A percentile compares a stretch with the other conserved stretches of the same genome.
These are phyloP conservation scores for Amylostereum areolatum DNA, from an alignment of 1,284 basidiomycete species.

Conservation along the genomic window DNA sequence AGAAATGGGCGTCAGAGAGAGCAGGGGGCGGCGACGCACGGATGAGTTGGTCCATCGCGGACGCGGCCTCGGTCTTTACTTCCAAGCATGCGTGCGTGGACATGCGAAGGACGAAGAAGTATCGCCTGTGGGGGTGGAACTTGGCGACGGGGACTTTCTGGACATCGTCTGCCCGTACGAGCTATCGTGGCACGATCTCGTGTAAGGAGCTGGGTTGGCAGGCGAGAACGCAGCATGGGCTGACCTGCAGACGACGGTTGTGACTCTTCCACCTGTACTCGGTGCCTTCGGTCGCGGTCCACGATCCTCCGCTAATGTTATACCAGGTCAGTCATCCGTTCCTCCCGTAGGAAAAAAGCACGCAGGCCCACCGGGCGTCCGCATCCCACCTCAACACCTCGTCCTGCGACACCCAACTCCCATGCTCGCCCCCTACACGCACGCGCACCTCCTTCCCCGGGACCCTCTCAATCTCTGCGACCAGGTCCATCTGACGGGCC, in stretches of 20 bases:
- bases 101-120: slow-evolving; percentile 47
- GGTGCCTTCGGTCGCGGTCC: slow-evolving; percentile 28
- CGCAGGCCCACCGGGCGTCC: slow-evolving; percentile 23
- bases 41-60: slow-evolving; percentile 37
- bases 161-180: slow-evolving; percentile 38
- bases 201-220: background rate
- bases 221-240: slow-evolving; percentile 2
- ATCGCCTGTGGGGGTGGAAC: slow-evolving; percentile 39
- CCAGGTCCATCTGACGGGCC: slow-evolving; percentile 32
- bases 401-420: slow-evolving; percentile 35
- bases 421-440: slow-evolving; percentile 36
- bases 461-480: slow-evolving; percentile 44
- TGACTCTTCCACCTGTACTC: slow-evolving; percentile 44
- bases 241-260: slow-evolving; percentile 40
- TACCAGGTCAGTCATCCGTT: background rate
- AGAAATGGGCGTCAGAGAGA: background rate
- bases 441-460: slow-evolving; percentile 31
- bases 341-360: background rate
- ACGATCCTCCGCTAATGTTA: slow-evolving; percentile 36
- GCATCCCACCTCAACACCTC: slow-evolving; percentile 35
- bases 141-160: slow-evolving; percentile 37
- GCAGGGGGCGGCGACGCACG: slow-evolving; percentile 22
- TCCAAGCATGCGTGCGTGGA: slow-evolving; percentile 41
- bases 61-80: slow-evolving; percentile 36
- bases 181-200: slow-evolving; percentile 20